A percentile compares a stretch with the other conserved stretches of the same genome.
These are phyloP conservation scores for Lithocarpus polystachyus DNA, from an alignment of 306 rosid species.

Conservation along the genomic window DNA sequence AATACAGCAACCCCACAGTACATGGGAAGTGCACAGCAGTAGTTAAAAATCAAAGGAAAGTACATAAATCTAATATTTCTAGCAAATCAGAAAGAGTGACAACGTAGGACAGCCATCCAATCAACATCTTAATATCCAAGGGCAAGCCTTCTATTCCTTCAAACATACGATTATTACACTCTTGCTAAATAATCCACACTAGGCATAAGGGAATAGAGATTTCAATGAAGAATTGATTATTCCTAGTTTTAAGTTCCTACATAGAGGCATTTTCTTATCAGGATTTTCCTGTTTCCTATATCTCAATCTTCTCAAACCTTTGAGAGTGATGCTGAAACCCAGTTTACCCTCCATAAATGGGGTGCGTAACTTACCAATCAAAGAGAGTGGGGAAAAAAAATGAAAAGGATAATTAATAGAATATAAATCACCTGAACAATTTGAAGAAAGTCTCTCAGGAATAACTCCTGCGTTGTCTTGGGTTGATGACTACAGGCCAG, in stretches of 20 bases:
- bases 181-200: no score
- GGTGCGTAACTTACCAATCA: background rate
- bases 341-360: background rate
- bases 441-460: conserved; percentile 70
- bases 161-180: no score
- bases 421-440: conserved; percentile 73
- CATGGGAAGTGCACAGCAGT: no score
- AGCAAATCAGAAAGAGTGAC: no score
- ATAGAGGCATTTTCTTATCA: background rate
- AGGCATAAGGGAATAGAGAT: background rate
- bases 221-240: background rate
- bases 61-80: no score
- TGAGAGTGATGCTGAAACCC: background rate
- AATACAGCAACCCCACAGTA: no score
- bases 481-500: conserved; percentile 94
- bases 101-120: no score
- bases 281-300: background rate
- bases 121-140: no score
- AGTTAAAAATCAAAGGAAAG: no score
- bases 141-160: no score
- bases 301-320: background rate
- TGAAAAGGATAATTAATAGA: conserved; percentile 10
- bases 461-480: conserved; percentile 78
- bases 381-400: background rate
- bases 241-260: background rate